Conservation (phyloP, 2,329 filamentous ascomycete species). For the Fusarium fracticaudum region DNA sequence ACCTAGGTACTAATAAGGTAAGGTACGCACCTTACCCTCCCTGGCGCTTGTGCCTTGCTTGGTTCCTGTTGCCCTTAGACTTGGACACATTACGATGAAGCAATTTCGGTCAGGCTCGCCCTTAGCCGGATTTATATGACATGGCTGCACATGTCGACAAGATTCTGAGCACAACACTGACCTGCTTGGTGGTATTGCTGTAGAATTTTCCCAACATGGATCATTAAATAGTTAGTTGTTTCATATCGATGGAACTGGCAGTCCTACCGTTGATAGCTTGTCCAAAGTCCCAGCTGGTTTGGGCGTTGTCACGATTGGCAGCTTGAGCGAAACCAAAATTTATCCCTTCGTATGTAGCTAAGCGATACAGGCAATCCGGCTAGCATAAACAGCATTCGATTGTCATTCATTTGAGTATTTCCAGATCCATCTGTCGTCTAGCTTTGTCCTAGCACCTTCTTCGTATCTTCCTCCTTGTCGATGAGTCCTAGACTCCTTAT, state of each 20-base stretch:
- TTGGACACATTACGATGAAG: background rate
- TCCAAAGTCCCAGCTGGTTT: background rate
- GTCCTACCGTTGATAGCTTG: background rate
- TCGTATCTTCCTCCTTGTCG: constrained; percentile 83
- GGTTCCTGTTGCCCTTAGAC: background rate
- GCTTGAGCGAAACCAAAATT: constrained; percentile 25
- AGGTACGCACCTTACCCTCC: background rate
- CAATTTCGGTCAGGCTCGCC: background rate
- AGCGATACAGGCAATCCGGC: background rate
- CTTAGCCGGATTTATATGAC: background rate
- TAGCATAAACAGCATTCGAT: constrained; percentile 4
- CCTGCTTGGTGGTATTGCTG: background rate
- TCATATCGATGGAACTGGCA: background rate
- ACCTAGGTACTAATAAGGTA: background rate
- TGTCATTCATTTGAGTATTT: constrained; percentile 15
- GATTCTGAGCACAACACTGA: background rate
- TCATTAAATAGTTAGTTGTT: background rate
- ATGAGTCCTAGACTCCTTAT: constrained; percentile 88
- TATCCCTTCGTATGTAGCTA: constrained; percentile 38
- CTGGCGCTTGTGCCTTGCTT: background rate
- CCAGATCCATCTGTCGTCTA: constrained; percentile 25
- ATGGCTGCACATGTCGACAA: background rate
- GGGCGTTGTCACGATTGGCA: background rate
- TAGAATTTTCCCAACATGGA: background rate
- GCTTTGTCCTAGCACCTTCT: constrained; percentile 61